A percentile compares a stretch with the other conserved stretches of the same genome.
Conservation (phyloP, 2,329 filamentous ascomycete species). For the Colletotrichum phormii region DNA sequence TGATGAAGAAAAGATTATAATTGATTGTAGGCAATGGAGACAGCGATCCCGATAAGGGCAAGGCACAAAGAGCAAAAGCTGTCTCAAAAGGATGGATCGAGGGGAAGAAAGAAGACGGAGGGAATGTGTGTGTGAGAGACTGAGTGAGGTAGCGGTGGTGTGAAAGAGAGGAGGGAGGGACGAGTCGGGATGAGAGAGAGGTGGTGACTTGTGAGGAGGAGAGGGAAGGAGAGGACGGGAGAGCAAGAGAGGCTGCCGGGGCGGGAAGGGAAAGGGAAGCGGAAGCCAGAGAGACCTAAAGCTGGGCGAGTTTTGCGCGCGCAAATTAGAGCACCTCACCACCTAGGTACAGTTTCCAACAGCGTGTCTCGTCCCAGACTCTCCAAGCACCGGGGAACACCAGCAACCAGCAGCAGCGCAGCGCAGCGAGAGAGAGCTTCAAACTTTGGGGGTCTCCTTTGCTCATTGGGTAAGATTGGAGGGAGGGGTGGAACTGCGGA, state of each 20-base stretch:
- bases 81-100: slow-evolving; percentile 24
- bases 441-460: slow-evolving; percentile 26
- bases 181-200: slow-evolving; percentile 7
- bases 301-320: slow-evolving; percentile 13
- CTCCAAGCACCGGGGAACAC: background rate
- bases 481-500: slow-evolving; percentile 14
- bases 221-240: background rate
- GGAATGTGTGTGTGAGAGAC: background rate
- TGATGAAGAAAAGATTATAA: slow-evolving; percentile 22
- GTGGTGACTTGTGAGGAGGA: slow-evolving; percentile 11
- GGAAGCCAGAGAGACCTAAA: background rate
- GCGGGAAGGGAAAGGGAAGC: background rate
- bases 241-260: background rate
- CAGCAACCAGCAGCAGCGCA: background rate
- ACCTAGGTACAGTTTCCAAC: background rate
- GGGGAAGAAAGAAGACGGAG: slow-evolving; percentile 2
- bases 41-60: slow-evolving; percentile 18
- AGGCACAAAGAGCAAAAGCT: slow-evolving; percentile 19
- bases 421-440: background rate
- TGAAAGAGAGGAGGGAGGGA: slow-evolving; percentile 5
- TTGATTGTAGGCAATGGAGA: slow-evolving; percentile 20
- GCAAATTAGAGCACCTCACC: slow-evolving; percentile 30
- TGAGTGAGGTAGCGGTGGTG: background rate
- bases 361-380: no score
- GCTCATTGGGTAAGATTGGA: slow-evolving; percentile 32